A percentile compares a stretch with the other conserved stretches of the same genome.
phyloP scores from a whole-genome alignment of 2,329 filamentous ascomycete genomes.

The Pseudogymnoascus sp. region DNA sequence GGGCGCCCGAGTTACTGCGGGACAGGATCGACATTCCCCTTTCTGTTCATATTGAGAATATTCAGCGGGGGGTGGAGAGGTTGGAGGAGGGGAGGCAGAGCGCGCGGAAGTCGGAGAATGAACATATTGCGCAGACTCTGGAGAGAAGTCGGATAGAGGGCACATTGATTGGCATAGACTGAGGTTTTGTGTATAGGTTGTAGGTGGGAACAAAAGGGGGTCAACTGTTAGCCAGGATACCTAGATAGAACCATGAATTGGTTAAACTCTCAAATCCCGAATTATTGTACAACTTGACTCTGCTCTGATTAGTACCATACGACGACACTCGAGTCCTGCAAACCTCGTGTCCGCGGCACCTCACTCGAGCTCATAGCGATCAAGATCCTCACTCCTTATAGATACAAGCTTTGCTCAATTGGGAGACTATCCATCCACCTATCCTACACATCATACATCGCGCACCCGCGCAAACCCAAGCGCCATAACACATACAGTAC shows the following conservation, averaged over 20 bases:
- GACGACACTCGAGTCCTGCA: background rate
- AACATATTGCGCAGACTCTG: constrained; percentile 45
- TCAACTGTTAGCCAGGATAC: background rate
- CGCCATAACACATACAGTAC: background rate
- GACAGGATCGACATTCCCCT: constrained; percentile 50
- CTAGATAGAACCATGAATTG: background rate
- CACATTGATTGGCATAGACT: constrained; percentile 15
- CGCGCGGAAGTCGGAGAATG: constrained; percentile 49
- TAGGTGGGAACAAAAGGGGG: background rate
- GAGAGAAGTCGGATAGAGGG: constrained; percentile 36
- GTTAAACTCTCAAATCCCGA: background rate
- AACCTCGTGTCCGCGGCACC: background rate
- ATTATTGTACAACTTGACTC: background rate
- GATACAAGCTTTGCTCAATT: constrained; percentile 4
- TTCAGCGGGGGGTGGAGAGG: constrained; percentile 63
- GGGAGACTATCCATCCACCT: constrained; percentile 2
- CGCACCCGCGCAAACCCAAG: background rate
- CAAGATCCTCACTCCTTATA: background rate
- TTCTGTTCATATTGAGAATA: constrained; percentile 66
- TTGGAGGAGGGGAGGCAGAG: constrained; percentile 55
- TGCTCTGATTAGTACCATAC: background rate
- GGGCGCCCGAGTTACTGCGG: constrained; percentile 52
- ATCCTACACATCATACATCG: constrained; percentile 1
- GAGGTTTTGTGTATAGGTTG: background rate
- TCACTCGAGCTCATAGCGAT: background rate